Evolutionary conservation across 2,329 filamentous ascomycete species (phyloP).

Genomic region (Rutstroemia sydowiana): DNA sequence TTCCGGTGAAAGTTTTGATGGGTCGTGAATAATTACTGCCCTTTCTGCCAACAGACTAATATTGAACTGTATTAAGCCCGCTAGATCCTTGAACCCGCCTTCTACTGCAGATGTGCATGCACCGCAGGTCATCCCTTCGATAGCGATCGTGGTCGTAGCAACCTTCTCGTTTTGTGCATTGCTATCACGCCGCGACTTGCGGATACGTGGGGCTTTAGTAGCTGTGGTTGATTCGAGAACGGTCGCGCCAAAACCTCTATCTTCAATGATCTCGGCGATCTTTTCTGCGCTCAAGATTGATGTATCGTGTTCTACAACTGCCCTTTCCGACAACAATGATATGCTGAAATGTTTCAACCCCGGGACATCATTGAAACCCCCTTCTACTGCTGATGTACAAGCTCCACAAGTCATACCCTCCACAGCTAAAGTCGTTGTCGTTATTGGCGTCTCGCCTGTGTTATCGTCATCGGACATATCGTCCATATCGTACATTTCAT

Average conservation of each 20-base stretch:
- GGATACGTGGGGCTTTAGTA: slow-evolving; percentile 31
- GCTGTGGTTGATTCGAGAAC: slow-evolving; percentile 61
- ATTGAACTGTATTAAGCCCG: slow-evolving; percentile 82
- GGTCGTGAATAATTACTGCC: slow-evolving; percentile 79
- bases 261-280: slow-evolving; percentile 53
- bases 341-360: slow-evolving; percentile 74
- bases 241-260: slow-evolving; percentile 73
- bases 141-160: slow-evolving; percentile 74
- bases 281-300: slow-evolving; percentile 42
- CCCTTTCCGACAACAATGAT: slow-evolving; percentile 75
- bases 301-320: slow-evolving; percentile 75
- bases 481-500: slow-evolving; percentile 30
- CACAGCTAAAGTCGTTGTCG: slow-evolving; percentile 69
- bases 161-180: slow-evolving; percentile 31
- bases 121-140: slow-evolving; percentile 97
- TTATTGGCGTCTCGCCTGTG: slow-evolving; percentile 31
- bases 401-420: slow-evolving; percentile 90
- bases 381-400: slow-evolving; percentile 79
- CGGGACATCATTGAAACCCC: slow-evolving; percentile 66
- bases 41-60: slow-evolving; percentile 91
- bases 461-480: slow-evolving; percentile 27
- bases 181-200: slow-evolving; percentile 27
- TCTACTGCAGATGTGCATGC: slow-evolving; percentile 92
- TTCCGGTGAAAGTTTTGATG: slow-evolving; percentile 59
- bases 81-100: slow-evolving; percentile 66